Base-by-base conservation (phyloP, 202 grass and related monocot genomes). In the Zoysia matrella region DNA sequence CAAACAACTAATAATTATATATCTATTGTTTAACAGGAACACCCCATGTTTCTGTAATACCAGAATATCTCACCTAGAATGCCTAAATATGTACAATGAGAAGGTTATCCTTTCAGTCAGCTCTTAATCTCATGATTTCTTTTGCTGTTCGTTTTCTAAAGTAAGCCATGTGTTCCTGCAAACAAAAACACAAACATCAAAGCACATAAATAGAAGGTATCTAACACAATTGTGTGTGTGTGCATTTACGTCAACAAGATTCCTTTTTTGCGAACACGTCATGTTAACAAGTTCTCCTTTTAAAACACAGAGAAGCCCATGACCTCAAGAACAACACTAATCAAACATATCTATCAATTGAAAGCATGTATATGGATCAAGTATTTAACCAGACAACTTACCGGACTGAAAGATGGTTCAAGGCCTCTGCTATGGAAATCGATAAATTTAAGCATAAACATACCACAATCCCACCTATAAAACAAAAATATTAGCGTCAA, bases 361-460 rank as follows among this genome's bases (percentile, higher is more conserved):
- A 87, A 80, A 67, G 43, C 50, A 69, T 48, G 5, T 36, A 50
- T n/a, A n/a, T 3, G 42, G 65, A 0, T 4, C 4, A 69, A 75
- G 39, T 85, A 53, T 71, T 71, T 42, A 43, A 86, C 65, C 30
- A 6, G 86, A 76, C 67, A 69, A 88, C 74, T 81, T 30, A 92
- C 93, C 93, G 92, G 90, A 80, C 72, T 49, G 66, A 95, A 95
- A 86, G 4, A 86, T 56, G 84, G 80, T 12, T 55, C 12, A 11
- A 90, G 40, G 86, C 85, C 90, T 88, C 88, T 88, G 75, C 88
- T 95, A 70, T 79, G 75, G 82, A 88, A 92, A 77, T 95, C 93
- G 55, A 90, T 92, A 76, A 88, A 90, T 78, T 95, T 95, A 44
- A 95, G 85, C 93, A 92, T 95, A 86, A 92, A 95, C 90, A 97